Conservation (phyloP, 495 filamentous ascomycete species). For the Neurospora sp. region DNA sequence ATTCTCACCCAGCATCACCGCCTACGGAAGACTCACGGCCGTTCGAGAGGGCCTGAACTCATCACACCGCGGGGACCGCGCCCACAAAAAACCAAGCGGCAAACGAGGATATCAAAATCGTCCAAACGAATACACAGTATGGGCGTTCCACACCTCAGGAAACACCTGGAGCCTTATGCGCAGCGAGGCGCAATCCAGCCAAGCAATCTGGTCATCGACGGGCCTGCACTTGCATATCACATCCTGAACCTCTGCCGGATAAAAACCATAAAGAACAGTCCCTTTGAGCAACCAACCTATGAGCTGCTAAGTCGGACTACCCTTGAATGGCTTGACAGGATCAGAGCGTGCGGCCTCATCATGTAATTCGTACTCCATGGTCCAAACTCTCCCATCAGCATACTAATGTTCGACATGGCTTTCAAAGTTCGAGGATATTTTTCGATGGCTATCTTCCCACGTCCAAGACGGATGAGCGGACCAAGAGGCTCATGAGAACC, state of each 20-base stretch:
- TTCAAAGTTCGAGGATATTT: conserved; percentile 47
- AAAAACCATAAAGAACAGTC: conserved; percentile 22
- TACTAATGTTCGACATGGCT: conserved; percentile 2
- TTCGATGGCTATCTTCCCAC: conserved; percentile 68
- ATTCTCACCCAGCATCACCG: background rate
- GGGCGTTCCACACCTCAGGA: conserved; percentile 60
- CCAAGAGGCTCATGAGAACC: conserved; percentile 14
- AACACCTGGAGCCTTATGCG: conserved; percentile 48
- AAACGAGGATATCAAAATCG: background rate
- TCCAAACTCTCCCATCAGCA: background rate
- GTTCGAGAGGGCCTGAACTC: background rate
- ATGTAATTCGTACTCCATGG: conserved; percentile 41
- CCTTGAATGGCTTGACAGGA: conserved; percentile 48
- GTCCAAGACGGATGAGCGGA: conserved; percentile 19
- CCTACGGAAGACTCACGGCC: background rate
- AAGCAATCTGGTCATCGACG: conserved; percentile 55
- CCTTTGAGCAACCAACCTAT: conserved; percentile 51
- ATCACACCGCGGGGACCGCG: background rate
- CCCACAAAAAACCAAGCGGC: background rate
- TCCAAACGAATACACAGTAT: conserved; percentile 37
- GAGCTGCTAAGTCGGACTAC: conserved; percentile 45
- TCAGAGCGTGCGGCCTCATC: conserved; percentile 38
- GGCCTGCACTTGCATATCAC: conserved; percentile 64
- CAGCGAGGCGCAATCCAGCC: conserved; percentile 32
- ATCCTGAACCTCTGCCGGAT: conserved; percentile 47